Evolutionary conservation across 257 asterid species (phyloP), one percentile per base, ranked within the genome.

Genomic region (Cinchona pubescens): DNA sequence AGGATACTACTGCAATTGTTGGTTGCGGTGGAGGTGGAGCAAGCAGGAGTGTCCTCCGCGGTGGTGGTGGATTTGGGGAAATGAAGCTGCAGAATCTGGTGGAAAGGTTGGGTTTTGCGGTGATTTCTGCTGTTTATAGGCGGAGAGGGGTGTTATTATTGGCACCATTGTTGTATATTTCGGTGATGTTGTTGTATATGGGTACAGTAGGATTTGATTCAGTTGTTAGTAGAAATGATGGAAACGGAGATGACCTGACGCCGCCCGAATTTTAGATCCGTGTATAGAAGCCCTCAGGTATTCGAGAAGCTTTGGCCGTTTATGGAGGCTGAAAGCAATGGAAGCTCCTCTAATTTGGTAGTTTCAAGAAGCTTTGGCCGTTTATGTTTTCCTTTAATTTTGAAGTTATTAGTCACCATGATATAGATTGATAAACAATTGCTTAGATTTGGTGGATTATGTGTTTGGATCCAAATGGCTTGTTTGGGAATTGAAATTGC

Each of bases 131-230:
- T 5, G 84, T 90, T 76, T 91, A 91, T 83, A 85, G 88, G 80
- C 83, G 97, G 70, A 87, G 96, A 83, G 94, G 98, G 80, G 83
- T 95, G 84, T 87, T 95, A 69, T 83, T 92, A 81, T 88, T 95
- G 79, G 99, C 98, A 62, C 97, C 99, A 1, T 80, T 95, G 89
- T 72, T 95, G 86, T 95, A 92, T 74, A 86, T 92, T 79, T 91
- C 97, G 34, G 96, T 92, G 60, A 87, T 92, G 96, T 84, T 95
- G 82, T 77, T 95, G 91, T 95, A 95, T 86, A 91, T 95, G 99
- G 95, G 98, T 48, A 85, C 84, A 29, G 78, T 86, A 76, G 96
- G 96, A 19, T 85, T 92, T 82, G 90, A 87, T 83, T 67, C 78
- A 53, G 81, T 81, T 77, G 86, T 74, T 77, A 77, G 79, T n/a